phyloP scores from a whole-genome alignment of 768 basidiomycete genomes.

The Trametes cingulata region DNA sequence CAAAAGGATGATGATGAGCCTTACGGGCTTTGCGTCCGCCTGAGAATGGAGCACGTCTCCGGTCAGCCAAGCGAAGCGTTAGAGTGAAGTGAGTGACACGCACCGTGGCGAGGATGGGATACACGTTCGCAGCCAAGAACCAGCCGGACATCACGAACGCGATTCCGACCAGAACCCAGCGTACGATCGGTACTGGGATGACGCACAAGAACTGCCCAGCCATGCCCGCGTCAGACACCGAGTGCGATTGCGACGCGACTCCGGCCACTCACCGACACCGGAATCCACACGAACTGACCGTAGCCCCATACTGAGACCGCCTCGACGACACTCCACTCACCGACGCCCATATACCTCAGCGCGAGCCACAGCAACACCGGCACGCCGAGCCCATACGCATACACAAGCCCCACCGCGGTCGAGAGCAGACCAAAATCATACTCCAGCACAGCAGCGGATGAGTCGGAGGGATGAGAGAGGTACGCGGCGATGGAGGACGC shows the following conservation, averaged over 20 bases:
- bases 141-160: conserved; percentile 83
- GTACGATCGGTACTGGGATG: conserved; percentile 77
- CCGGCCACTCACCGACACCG: conserved; percentile 63
- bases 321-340: conserved; percentile 88
- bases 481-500: conserved; percentile 87
- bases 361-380: conserved; percentile 85
- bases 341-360: conserved; percentile 82
- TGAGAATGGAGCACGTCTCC: conserved; percentile 29
- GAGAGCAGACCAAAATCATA: conserved; percentile 88
- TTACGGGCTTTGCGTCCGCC: conserved; percentile 86
- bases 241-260: background rate
- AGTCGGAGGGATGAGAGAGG: conserved; percentile 57
- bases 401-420: conserved; percentile 81
- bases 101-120: conserved; percentile 85
- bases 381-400: conserved; percentile 81
- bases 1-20: conserved; percentile 78
- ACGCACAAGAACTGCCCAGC: conserved; percentile 71
- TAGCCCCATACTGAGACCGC: conserved; percentile 82
- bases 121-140: conserved; percentile 83
- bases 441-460: conserved; percentile 47
- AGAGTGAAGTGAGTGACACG: conserved; percentile 32
- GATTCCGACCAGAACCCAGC: conserved; percentile 76
- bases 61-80: background rate
- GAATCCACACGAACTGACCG: conserved; percentile 84
- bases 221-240: background rate